Conservation (phyloP, 768 basidiomycete species). For the Xerocomus brunneocitrinus region DNA sequence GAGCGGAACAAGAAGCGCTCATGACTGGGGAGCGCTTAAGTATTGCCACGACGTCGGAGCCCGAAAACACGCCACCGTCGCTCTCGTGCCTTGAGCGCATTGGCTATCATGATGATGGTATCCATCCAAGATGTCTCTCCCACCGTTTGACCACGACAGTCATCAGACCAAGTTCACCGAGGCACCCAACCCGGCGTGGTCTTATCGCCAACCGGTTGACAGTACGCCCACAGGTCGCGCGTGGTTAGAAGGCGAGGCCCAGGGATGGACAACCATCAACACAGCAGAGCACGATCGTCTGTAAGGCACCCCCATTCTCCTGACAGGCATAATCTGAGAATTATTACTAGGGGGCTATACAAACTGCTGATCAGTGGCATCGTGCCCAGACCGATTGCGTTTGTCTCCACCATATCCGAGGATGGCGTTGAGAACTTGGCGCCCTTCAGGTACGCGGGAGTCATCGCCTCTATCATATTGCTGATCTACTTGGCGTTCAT, state of each 20-base stretch:
- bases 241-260: slow-evolving; percentile 33
- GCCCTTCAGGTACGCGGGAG: slow-evolving; percentile 34
- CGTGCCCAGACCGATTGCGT: slow-evolving; percentile 43
- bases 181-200: slow-evolving; percentile 30
- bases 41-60: no score
- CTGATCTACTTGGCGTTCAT: not conserved
- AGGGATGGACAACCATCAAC: slow-evolving; percentile 34
- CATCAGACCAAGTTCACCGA: slow-evolving; percentile 24
- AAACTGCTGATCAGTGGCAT: slow-evolving; percentile 36
- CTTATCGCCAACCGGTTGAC: slow-evolving; percentile 28
- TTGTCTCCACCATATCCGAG: slow-evolving; percentile 35
- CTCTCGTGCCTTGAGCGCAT: no score
- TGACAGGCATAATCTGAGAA: not conserved
- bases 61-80: no score
- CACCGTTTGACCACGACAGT: slow-evolving; percentile 23
- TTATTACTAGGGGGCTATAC: slow-evolving; percentile 25
- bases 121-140: slow-evolving; percentile 22
- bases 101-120: no score
- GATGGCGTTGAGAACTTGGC: slow-evolving; percentile 39
- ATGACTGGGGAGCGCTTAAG: no score
- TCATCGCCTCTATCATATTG: not conserved
- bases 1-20: not conserved
- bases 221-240: slow-evolving; percentile 26
- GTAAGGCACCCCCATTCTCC: slow-evolving; percentile 14
- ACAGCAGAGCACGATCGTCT: slow-evolving; percentile 24